Evolutionary conservation across 2,329 filamentous ascomycete species (phyloP).

Genomic region (Juglanconis oblonga): DNA sequence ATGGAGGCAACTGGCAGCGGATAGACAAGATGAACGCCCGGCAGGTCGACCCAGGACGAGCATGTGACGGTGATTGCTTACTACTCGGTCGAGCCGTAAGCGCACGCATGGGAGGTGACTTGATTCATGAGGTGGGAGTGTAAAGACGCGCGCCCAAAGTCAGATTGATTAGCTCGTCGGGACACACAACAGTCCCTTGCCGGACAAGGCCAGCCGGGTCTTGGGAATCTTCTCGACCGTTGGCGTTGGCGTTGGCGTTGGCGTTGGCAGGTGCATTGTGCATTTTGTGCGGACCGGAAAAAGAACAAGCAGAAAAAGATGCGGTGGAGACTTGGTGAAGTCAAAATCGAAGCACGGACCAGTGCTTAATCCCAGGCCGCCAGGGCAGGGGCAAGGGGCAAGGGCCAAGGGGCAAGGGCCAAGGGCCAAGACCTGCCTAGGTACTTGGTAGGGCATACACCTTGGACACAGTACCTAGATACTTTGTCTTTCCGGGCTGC

Average conservation of each 20-base stretch:
- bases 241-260: not conserved
- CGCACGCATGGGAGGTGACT: not conserved
- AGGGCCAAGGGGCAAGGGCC: no score
- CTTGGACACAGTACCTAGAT: no score
- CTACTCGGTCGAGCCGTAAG: not conserved
- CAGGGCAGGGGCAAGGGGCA: not conserved
- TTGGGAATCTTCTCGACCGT: not conserved
- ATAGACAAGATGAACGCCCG: not conserved
- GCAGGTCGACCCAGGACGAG: not conserved
- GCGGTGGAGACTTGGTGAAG: no score
- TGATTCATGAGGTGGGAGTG: not conserved
- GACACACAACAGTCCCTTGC: not conserved
- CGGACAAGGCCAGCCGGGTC: not conserved
- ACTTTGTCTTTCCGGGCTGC: not conserved
- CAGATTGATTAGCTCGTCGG: not conserved
- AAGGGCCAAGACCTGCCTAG: no score
- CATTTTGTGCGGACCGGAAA: no score
- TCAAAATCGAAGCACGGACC: not conserved
- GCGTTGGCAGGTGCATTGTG: no score
- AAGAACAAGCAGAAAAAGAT: no score
- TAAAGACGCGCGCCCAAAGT: slow-evolving; percentile 10
- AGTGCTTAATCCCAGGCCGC: not conserved
- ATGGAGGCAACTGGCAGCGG: not conserved
- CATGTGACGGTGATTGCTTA: not conserved
- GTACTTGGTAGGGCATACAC: no score